Evolutionary conservation across 441 rosid species (phyloP).

Genomic region (Erysimum cheiri): DNA sequence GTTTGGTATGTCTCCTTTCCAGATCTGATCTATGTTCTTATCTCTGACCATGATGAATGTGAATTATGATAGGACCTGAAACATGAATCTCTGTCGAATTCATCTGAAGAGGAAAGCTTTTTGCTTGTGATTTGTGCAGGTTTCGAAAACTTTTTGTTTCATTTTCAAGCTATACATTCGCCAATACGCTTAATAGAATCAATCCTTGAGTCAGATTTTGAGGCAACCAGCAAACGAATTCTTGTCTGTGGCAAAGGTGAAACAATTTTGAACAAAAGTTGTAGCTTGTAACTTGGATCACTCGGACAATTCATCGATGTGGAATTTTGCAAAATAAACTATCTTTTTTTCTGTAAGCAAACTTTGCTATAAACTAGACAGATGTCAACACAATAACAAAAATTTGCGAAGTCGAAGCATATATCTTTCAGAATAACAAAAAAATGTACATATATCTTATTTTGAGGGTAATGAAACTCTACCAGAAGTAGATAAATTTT

Average conservation of each 20-base stretch:
- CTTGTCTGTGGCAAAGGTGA: not conserved
- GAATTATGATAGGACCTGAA: constrained; percentile 14
- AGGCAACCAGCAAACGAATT: not conserved
- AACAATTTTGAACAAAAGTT: constrained; percentile 3
- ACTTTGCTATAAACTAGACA: not conserved
- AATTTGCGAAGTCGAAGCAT: not conserved
- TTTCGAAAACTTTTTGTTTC: constrained; percentile 81
- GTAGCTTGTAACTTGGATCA: constrained; percentile 17
- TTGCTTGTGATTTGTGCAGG: constrained; percentile 51
- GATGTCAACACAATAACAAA: not conserved
- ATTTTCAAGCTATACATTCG: constrained; percentile 78
- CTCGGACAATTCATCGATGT: not conserved
- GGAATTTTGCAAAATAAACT: not conserved
- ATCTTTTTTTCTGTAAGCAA: not conserved
- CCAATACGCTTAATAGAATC: constrained; percentile 61
- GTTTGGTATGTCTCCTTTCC: constrained; percentile 59
- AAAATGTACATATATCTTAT: constrained; percentile 37
- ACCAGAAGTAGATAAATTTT: not conserved
- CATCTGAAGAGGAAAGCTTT: not conserved
- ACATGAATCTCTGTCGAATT: constrained; percentile 1
- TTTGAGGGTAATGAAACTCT: constrained; percentile 8
- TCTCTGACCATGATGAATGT: not conserved
- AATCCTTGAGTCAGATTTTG: constrained; percentile 20
- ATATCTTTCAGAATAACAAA: not conserved
- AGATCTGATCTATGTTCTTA: not conserved